phyloP scores from a whole-genome alignment of 1,284 basidiomycete genomes.

The Pterulicium gracile region DNA sequence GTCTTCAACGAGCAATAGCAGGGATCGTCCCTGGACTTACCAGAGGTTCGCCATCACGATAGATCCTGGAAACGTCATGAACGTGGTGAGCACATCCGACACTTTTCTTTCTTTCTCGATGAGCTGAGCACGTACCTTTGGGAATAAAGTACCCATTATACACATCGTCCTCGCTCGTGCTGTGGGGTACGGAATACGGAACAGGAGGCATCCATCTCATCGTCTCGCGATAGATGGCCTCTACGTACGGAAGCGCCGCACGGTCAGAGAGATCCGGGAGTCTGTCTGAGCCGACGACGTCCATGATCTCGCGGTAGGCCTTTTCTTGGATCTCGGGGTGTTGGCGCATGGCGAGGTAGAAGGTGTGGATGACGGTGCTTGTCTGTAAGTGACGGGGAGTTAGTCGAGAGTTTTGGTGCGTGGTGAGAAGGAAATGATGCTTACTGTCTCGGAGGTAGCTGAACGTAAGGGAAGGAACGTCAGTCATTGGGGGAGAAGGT shows the following conservation, averaged over 20 bases:
- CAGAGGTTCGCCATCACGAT: slow-evolving; percentile 23
- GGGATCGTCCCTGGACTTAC: no score
- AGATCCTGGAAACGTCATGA: no score
- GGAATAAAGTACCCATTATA: slow-evolving; percentile 21
- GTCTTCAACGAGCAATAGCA: neutral
- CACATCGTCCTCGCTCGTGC: slow-evolving; percentile 14
- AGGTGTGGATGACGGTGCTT: slow-evolving; percentile 1
- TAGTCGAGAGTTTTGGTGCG: neutral
- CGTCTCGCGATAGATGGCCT: slow-evolving; percentile 15
- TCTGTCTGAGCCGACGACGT: slow-evolving; percentile 14
- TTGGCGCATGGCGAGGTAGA: slow-evolving; percentile 17
- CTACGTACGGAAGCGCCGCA: slow-evolving; percentile 14
- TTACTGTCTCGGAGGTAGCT: neutral
- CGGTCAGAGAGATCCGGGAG: slow-evolving; percentile 19
- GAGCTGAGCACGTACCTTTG: slow-evolving; percentile 9
- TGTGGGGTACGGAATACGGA: slow-evolving; percentile 12
- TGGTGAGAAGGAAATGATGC: neutral
- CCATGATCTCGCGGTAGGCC: slow-evolving; percentile 16
- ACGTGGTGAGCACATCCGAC: neutral
- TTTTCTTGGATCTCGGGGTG: slow-evolving; percentile 13
- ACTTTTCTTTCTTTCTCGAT: neutral
- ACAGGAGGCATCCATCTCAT: slow-evolving; percentile 16
- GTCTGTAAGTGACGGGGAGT: neutral
- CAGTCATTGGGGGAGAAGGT: neutral
- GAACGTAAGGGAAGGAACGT: neutral